Percentiles rank a stretch among this genome's conserved stretches.
phyloP scores from a whole-genome alignment of 2,329 filamentous ascomycete species.

The Cordyceps sp. region DNA sequence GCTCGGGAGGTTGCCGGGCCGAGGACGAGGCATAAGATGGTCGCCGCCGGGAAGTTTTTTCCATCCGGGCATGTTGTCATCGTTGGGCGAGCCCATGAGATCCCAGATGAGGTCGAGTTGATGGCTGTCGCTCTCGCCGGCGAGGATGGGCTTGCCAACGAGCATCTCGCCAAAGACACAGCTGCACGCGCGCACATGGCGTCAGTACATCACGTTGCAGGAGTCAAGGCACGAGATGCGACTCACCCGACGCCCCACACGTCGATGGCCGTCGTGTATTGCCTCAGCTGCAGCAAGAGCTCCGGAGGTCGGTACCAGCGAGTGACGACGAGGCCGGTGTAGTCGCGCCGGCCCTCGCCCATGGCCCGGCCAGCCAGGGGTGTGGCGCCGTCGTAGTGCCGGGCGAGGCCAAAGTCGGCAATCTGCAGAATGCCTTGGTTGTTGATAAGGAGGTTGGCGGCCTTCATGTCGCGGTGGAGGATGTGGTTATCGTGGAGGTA shows the following conservation, averaged over 20 bases:
- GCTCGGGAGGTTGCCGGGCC: slow-evolving; percentile 49
- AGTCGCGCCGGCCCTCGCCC: slow-evolving; percentile 74
- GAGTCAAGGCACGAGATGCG: background rate
- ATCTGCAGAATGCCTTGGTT: slow-evolving; percentile 90
- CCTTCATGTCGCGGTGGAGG: slow-evolving; percentile 96
- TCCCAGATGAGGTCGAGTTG: slow-evolving; percentile 92
- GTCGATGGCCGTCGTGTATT: slow-evolving; percentile 95
- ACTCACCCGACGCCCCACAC: slow-evolving; percentile 92
- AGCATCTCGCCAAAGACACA: slow-evolving; percentile 99
- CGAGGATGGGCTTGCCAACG: slow-evolving; percentile 77
- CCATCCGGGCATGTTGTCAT: slow-evolving; percentile 89
- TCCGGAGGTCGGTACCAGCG: slow-evolving; percentile 95
- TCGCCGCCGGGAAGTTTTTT: slow-evolving; percentile 67
- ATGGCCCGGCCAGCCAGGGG: slow-evolving; percentile 64
- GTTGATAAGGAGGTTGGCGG: slow-evolving; percentile 90
- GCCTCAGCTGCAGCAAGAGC: slow-evolving; percentile 69
- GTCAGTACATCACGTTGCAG: slow-evolving; percentile 6
- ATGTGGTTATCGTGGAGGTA: slow-evolving; percentile 87
- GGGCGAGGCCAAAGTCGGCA: slow-evolving; percentile 87
- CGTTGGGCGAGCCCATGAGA: slow-evolving; percentile 75
- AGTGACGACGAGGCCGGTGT: slow-evolving; percentile 93
- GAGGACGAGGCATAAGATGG: slow-evolving; percentile 43
- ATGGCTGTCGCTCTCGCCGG: slow-evolving; percentile 74
- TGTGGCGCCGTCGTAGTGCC: slow-evolving; percentile 76
- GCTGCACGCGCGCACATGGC: slow-evolving; percentile 29